Percentiles rank a stretch among this genome's conserved stretches.
These are phyloP conservation scores for Penicillium sp. DNA, from an alignment of 2,329 filamentous ascomycete species.

Conservation along the genomic window DNA sequence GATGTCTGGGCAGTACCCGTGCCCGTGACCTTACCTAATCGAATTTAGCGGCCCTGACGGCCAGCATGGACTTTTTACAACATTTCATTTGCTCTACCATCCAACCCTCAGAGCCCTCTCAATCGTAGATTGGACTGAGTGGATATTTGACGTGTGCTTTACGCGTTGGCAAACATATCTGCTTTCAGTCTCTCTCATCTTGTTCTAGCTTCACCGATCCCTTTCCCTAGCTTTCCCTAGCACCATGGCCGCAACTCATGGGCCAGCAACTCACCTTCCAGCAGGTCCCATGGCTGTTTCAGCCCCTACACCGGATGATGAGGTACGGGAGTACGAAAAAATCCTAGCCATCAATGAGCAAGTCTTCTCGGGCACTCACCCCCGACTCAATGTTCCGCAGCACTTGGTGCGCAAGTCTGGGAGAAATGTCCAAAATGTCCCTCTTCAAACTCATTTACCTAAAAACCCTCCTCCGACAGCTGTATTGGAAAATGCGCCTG, in stretches of 20 bases:
- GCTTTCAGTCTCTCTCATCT: constrained; percentile 8
- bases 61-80: constrained; percentile 12
- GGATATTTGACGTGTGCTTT: neutral
- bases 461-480: constrained; percentile 16
- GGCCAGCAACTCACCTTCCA: constrained; percentile 32
- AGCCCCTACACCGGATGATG: constrained; percentile 48
- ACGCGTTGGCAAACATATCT: neutral
- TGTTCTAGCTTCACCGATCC: constrained; percentile 6
- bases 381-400: constrained; percentile 58
- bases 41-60: constrained; percentile 8
- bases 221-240: constrained; percentile 16
- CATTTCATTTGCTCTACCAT: constrained; percentile 12
- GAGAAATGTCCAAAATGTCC: constrained; percentile 36
- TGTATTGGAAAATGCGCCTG: constrained; percentile 14
- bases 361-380: constrained; percentile 70
- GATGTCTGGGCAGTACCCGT: neutral
- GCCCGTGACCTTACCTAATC: constrained; percentile 23
- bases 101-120: constrained; percentile 5
- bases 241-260: constrained; percentile 34
- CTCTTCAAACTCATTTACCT: constrained; percentile 31
- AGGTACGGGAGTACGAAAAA: constrained; percentile 71
- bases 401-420: constrained; percentile 49
- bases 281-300: constrained; percentile 30
- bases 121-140: constrained; percentile 9
- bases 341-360: constrained; percentile 78